A percentile compares a stretch with the other conserved stretches of the same genome.
Evolutionary conservation across 179 eudicot species (phyloP).

Genomic region (Silene noctiflora): DNA sequence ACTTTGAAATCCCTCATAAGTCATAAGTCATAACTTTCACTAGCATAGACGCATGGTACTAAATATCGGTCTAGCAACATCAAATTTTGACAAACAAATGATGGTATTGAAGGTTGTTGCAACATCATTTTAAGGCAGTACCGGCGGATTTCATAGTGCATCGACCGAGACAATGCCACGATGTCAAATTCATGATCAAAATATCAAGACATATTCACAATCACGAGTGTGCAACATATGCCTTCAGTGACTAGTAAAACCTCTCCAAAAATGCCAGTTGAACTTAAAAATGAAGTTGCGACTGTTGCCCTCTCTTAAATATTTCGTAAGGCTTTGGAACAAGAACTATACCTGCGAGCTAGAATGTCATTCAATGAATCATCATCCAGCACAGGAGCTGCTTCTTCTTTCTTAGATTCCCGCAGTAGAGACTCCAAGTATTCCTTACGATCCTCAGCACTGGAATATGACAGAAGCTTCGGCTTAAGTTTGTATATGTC

Average conservation of each 20-base stretch:
- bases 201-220: neutral
- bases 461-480: conserved; percentile 28
- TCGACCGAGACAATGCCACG: neutral
- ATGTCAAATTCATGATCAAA: neutral
- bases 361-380: conserved; percentile 88
- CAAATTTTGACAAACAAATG: neutral
- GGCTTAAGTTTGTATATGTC: neutral
- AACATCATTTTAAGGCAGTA: neutral
- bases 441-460: conserved; percentile 99
- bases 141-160: neutral
- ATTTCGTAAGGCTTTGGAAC: neutral
- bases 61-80: neutral
- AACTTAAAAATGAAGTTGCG: neutral
- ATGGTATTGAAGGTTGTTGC: neutral
- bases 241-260: neutral
- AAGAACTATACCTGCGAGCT: conserved; percentile 73
- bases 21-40: neutral
- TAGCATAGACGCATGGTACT: neutral
- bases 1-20: neutral
- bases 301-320: neutral
- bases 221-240: conserved; percentile 7
- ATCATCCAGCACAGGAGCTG: conserved; percentile 87
- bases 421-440: conserved; percentile 92
- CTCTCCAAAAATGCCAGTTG: neutral
- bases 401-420: conserved; percentile 97